Base-by-base conservation (phyloP, 805 yeast species). In the Sugiyamaella mastotermitis region DNA sequence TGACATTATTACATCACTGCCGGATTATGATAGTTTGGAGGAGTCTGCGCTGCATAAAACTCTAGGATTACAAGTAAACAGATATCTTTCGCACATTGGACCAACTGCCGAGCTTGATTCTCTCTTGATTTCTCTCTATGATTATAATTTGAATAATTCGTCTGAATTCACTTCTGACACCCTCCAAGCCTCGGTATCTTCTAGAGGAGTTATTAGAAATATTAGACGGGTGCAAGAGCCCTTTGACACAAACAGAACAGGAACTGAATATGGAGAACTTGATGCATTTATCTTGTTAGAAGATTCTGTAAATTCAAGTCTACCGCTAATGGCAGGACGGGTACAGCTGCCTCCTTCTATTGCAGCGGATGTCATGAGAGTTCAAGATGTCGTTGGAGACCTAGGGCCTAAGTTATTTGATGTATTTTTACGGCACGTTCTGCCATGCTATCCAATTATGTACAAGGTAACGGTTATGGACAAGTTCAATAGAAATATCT, bases 11-110 rank as follows among this genome's bases (percentile, higher is more conserved):
- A 27, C 17, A 7, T 46, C 50, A n/a, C 40, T 52, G 15, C 54
- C 55, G 8, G 56, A 52, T 35, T 52, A 52, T 31, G 55, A 52
- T 27, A 51, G 48, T 28, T 37, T 52, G 34, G 41, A 46, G 21
- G 43, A 51, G 33, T 48, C 54, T 2, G 41, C 48, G 5, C 45
- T 52, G 16, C 51, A 48, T 22, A 46, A 49, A 31, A 52, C 56
- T 5, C 45, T 52, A 3, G 56, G 56, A 4, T 41, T 52, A 29
- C 55, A 51, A 23, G 38, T 40, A 15, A 49, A 53, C 29, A 45
- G 55, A 6, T 52, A 52, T 31, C 38, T 51, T 23, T 52, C 56
- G 10, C 48, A 46, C 28, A 38, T 52, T 26, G 56, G 56, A n/a
- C 39, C 50, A 3, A 49, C 53, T 7, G 48, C 48, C 11, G 51